phyloP scores from a whole-genome alignment of 192 early-diverging fungal genomes.

The Backusella circina region DNA sequence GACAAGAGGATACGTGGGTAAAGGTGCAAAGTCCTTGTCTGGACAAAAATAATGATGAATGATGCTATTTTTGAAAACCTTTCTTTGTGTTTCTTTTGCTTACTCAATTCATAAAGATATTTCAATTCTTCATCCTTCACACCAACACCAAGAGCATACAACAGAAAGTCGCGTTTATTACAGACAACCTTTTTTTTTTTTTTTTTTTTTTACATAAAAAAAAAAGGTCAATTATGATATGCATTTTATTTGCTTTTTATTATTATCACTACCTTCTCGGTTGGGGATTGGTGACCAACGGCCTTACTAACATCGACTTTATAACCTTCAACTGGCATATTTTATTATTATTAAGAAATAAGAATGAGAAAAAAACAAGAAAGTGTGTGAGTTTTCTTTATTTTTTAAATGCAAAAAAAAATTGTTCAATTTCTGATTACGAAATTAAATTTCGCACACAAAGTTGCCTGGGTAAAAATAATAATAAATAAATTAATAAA shows the following conservation, averaged over 20 bases:
- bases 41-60: not conserved
- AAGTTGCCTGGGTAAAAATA: not conserved
- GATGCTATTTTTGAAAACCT: too few relatives aligned
- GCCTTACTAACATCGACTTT: conserved; percentile 55
- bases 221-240: not conserved
- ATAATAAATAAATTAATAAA: not conserved
- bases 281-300: conserved; percentile 43
- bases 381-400: not conserved
- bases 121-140: conserved; percentile 54
- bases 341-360: not conserved
- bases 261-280: conserved; percentile 39
- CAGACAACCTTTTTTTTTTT: conserved; percentile 4
- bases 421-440: conserved; percentile 4
- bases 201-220: too few relatives aligned
- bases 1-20: conserved; percentile 71
- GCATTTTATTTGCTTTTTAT: not conserved
- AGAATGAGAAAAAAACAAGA: not conserved
- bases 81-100: not conserved
- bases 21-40: conserved; percentile 50
- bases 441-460: conserved; percentile 9
- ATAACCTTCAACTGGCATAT: conserved; percentile 26
- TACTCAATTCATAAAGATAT: conserved; percentile 68
- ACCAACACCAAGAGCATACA: conserved; percentile 68
- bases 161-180: conserved; percentile 58
- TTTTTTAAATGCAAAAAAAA: not conserved